Evolutionary conservation across 2,329 filamentous ascomycete genomes (phyloP).

Genomic region (Talaromyces marneffei): DNA sequence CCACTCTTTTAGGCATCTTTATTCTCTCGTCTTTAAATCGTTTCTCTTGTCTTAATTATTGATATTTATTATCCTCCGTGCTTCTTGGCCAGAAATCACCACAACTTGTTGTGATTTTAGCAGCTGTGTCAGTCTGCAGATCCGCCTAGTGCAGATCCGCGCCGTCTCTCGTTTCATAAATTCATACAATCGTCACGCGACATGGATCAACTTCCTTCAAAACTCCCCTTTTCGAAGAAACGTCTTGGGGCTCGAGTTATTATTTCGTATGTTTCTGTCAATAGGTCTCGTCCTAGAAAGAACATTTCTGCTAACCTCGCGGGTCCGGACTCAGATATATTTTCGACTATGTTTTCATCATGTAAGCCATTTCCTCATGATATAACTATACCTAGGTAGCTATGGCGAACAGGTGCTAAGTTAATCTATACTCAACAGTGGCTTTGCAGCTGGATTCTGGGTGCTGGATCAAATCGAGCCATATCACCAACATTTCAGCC

Average conservation of each 20-base stretch:
- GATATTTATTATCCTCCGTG: neutral
- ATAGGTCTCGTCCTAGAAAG: neutral
- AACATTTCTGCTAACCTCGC: neutral
- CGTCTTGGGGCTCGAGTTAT: slow-evolving; percentile 46
- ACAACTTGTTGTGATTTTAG: neutral
- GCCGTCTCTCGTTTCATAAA: neutral
- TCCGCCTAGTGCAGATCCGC: neutral
- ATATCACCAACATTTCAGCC: slow-evolving; percentile 54
- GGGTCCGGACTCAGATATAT: slow-evolving; percentile 42
- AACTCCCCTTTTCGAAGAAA: slow-evolving; percentile 51
- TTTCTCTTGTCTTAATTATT: neutral
- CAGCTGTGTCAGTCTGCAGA: neutral
- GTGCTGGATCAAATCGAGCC: slow-evolving; percentile 50
- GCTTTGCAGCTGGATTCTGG: slow-evolving; percentile 46
- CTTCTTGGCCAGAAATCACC: neutral
- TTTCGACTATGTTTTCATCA: slow-evolving; percentile 54
- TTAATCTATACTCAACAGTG: neutral
- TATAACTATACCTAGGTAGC: neutral
- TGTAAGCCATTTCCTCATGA: slow-evolving; percentile 38
- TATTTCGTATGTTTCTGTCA: slow-evolving; percentile 43
- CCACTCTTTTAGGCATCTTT: neutral
- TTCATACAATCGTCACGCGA: neutral
- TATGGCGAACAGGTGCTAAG: no score
- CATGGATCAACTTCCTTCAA: slow-evolving; percentile 32
- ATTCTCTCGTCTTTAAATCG: neutral